Conservation (phyloP, 306 rosid species). For the Mimosa pudica region DNA sequence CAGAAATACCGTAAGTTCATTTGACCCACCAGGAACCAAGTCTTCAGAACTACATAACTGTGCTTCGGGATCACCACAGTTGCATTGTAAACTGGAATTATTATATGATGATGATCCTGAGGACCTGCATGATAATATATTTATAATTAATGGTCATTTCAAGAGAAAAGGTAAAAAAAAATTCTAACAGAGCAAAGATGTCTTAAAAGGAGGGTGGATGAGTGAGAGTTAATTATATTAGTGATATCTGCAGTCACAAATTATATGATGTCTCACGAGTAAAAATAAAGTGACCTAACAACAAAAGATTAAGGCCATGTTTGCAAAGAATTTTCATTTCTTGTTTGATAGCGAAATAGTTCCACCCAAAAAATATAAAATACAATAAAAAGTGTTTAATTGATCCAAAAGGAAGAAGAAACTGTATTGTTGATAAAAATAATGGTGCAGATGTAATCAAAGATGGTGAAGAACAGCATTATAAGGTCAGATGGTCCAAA, state of each 20-base stretch:
- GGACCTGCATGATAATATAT: constrained; percentile 52
- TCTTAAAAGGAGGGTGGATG: constrained; percentile 9
- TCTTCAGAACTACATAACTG: constrained; percentile 55
- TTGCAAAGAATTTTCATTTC: neutral
- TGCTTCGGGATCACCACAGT: constrained; percentile 74
- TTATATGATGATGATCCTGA: constrained; percentile 61
- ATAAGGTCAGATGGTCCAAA: neutral
- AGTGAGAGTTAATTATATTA: neutral
- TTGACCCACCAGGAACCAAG: constrained; percentile 63
- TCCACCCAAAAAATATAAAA: neutral
- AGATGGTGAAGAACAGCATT: neutral
- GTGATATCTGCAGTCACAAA: neutral
- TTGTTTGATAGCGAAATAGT: neutral
- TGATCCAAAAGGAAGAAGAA: neutral
- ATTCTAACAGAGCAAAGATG: neutral
- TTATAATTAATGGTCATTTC: neutral
- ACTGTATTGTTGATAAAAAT: neutral
- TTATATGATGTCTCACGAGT: neutral
- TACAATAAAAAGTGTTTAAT: neutral
- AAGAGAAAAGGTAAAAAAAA: neutral
- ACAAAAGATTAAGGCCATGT: neutral
- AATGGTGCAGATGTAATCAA: neutral
- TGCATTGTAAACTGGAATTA: constrained; percentile 50
- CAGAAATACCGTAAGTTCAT: constrained; percentile 25
- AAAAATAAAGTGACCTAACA: neutral